Conservation (phyloP, 139 green algal genomes). For the Astrephomene gubernaculifera region DNA sequence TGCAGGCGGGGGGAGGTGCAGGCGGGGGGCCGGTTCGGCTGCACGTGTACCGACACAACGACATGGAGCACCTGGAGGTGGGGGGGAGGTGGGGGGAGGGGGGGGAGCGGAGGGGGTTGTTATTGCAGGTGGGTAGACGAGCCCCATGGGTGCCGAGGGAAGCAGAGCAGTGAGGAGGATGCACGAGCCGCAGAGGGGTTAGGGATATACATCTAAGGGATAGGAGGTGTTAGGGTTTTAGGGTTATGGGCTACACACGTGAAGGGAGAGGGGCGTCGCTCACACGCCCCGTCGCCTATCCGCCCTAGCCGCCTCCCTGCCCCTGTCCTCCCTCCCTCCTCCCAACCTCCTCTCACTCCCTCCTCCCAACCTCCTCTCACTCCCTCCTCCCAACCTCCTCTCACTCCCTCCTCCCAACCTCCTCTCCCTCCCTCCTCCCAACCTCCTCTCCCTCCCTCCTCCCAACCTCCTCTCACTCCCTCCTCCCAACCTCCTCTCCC, state of each 20-base stretch:
- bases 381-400: no score
- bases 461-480: not conserved
- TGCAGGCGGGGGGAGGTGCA: not conserved
- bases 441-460: not conserved
- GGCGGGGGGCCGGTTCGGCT: conserved; percentile 40
- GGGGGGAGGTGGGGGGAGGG: not conserved
- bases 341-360: no score
- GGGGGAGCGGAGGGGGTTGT: not conserved
- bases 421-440: not conserved
- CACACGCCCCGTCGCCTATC: not conserved
- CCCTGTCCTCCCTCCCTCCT: not conserved
- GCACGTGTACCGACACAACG: conserved; percentile 91
- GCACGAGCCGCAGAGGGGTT: no score
- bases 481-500: not conserved
- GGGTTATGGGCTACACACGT: no score
- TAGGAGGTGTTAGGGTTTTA: no score
- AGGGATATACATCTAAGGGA: no score
- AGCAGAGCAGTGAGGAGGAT: no score
- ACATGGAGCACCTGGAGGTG: conserved; percentile 88
- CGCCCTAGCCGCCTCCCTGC: no score
- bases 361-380: no score
- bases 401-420: no score
- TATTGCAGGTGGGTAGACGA: not conserved
- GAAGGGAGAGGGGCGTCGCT: no score
- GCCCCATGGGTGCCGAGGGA: no score